Conservation (phyloP, 129 eudicot genomes). For the Kitagawia praeruptora region DNA sequence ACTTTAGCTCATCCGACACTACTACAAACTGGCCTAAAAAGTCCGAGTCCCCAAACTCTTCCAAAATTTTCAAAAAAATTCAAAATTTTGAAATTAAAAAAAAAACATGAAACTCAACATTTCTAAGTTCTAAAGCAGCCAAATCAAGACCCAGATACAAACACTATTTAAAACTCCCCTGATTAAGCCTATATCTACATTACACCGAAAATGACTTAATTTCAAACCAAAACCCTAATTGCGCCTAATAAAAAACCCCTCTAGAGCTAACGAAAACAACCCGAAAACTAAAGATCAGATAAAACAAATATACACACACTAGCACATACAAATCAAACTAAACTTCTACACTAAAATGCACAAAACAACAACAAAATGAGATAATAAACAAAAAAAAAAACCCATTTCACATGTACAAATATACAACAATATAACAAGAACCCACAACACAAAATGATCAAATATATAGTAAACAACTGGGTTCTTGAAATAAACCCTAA, state of each 20-base stretch:
- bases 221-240: neutral
- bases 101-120: neutral
- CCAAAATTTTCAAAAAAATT: neutral
- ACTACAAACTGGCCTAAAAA: neutral
- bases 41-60: neutral
- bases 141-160: neutral
- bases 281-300: neutral
- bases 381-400: neutral
- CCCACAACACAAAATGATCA: neutral
- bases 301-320: neutral
- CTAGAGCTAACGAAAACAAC: neutral
- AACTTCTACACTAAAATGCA: neutral
- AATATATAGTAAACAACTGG: neutral
- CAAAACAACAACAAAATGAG: neutral
- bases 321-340: neutral
- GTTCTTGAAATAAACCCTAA: slow-evolving; percentile 14
- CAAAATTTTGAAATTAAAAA: neutral
- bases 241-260: neutral
- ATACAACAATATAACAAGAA: neutral
- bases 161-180: neutral
- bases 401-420: neutral
- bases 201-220: neutral
- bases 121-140: neutral
- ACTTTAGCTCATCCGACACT: neutral
- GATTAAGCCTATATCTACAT: neutral